Percentiles rank a stretch among this genome's conserved stretches.
Evolutionary conservation across 169 alveolate genomes (phyloP).

Genomic region (Cryptosporidium parvum): DNA sequence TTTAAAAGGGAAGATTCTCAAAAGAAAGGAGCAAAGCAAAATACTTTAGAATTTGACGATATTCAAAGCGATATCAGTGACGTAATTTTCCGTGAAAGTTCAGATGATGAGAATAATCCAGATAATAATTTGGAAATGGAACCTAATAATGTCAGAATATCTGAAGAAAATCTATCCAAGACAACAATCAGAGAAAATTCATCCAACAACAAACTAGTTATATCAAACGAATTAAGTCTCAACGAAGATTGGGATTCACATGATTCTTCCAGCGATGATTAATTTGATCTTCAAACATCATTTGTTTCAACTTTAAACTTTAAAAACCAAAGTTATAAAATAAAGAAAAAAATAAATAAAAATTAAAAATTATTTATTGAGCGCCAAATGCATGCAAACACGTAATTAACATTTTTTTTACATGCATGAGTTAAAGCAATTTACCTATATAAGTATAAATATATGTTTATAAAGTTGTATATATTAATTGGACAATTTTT

Average conservation of each 20-base stretch:
- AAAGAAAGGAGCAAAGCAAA: not conserved
- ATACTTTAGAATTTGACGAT: conserved; percentile 46
- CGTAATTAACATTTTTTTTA: not conserved
- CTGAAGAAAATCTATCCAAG: not conserved
- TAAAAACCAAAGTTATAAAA: not conserved
- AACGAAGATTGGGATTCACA: conserved; percentile 6
- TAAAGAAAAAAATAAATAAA: no score
- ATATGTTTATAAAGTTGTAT: not conserved
- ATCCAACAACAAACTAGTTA: not conserved
- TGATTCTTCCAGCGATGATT: conserved; percentile 17
- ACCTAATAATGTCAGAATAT: not conserved
- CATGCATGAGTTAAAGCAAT: conserved; percentile 2
- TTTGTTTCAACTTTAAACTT: not conserved
- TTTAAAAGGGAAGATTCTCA: conserved; percentile 30
- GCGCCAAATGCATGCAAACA: not conserved
- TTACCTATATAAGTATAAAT: not conserved
- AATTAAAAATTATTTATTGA: not conserved
- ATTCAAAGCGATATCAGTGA: conserved; percentile 74
- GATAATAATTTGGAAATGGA: not conserved
- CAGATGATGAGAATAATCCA: conserved; percentile 39
- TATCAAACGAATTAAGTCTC: not conserved
- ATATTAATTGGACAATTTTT: not conserved
- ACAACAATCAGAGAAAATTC: not conserved
- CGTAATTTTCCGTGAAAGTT: conserved; percentile 59
- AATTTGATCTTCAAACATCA: not conserved